Base-by-base conservation (phyloP, 1,139 yeast species). In the Geotrichum histeridarum region DNA sequence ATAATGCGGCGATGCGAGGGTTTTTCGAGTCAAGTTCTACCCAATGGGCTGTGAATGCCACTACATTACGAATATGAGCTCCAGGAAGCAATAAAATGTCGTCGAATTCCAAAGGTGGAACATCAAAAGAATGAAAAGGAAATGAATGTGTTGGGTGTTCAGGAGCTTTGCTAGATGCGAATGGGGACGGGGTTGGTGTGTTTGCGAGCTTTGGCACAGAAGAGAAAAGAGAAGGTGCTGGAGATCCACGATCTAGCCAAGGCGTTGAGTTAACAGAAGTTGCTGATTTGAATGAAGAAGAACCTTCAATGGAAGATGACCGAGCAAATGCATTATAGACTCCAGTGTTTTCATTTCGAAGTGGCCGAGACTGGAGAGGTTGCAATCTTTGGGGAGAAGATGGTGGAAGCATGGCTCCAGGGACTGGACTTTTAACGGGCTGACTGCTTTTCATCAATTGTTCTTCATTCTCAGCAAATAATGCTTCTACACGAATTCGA, bases 1-100 rank as follows among this genome's bases (percentile, higher is more conserved):
- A 78, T 54, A 82, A 70, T 58, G 76, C 78, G 36, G 83, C 78
- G 8, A 79, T 72, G 3, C 72, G 60, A 0, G 69, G 67, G 63
- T 80, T 79, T 18, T 70, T 69, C 35, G 81, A 75, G 59, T 82
- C 87, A 36, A 82, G 68, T 61, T 83, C 86, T 9, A 82, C 72
- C 86, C 87, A 83, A 1, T 85, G 80, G 0, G 86, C 77, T 1
- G 82, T 67, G 37, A 82, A 62, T 0, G 85, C 86, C 41, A 79
- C 72, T 0, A 78, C 72, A 50, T 70, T 68, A 2, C 64, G 56
- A 2, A 74, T 64, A 59, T 77, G 77, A 0, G 67, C 39, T 4
- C 72, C 73, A 1, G 74, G 73, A 11, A 62, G 61, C n/a, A 71
- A 59, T 17, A 64, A 63, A 5, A 70, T 62, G 42, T 71, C 74